Base-by-base conservation (phyloP, 257 asterid genomes). In the Salvia splendens region DNA sequence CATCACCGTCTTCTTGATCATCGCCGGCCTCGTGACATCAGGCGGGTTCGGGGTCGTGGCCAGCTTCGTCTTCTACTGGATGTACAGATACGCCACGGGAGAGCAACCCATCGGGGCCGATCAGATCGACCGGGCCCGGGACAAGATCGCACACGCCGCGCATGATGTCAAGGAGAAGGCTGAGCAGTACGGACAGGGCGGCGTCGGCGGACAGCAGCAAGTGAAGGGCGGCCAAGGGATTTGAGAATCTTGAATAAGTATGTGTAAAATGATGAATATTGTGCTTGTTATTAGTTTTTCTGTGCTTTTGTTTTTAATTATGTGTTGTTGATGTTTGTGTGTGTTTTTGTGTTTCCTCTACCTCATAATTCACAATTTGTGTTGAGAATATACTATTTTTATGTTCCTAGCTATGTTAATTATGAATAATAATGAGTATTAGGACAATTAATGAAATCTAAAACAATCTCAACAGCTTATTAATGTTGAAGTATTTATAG, bases 81-180 rank as follows among this genome's bases (percentile, higher is more conserved):
- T 89, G 96, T 92, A 87, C 41, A 75, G 84, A 51, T 92, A 92
- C 0, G 88, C 88, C 0, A 83, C 95, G 0, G 98, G 98, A 32
- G 87, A 92, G 67, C 93, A 86, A n/a, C 98, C 98, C 0, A 76
- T 83, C 0, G 98, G 96, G 9, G 93, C 97, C 0, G 96, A 84
- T 16, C 81, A 92, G 84, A 68, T 91, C 0, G 95, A 91, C 65
- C 76, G 82, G 0, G 95, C 93, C 0, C 57, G 89, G 8, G 89
- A 83, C 20, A 86, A 77, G 78, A 61, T 88, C 36, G 47, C 87
- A 0, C 81, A 75, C 50, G 89, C 95, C 0, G 96, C 96, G 4
- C 68, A 73, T 11, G 96, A 85, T 24, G 83, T 83, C 0, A 88
- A 78, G 84, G 93, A 88, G 9, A 83, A 61, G 74, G 95, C 92